phyloP scores from a whole-genome alignment of 2,329 filamentous ascomycete species.

The Cladosporium sp. region DNA sequence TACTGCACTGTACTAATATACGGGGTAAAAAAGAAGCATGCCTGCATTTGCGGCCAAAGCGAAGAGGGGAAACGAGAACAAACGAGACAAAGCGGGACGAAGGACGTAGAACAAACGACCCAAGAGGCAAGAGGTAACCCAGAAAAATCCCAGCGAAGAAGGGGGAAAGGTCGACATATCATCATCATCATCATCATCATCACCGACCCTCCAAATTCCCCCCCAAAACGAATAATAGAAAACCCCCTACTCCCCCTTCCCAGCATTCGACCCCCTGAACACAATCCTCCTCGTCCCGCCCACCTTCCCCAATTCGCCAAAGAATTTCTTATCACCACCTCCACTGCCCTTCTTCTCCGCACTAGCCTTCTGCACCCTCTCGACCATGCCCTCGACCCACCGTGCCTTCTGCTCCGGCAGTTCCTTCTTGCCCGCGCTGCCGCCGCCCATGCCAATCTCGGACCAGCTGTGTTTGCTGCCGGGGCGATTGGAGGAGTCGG shows the following conservation, averaged over 20 bases:
- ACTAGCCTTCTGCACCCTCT: constrained; percentile 69
- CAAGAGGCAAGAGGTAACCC: no score
- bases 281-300: constrained; percentile 71
- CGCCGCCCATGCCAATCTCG: background rate
- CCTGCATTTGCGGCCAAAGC: no score
- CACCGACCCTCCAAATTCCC: no score
- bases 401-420: constrained; percentile 66
- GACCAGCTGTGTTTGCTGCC: constrained; percentile 23
- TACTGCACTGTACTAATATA: no score
- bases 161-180: no score
- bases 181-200: no score
- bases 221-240: no score
- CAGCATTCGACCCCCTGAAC: constrained; percentile 36
- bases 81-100: no score
- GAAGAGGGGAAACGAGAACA: no score
- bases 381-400: constrained; percentile 81
- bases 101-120: no score
- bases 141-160: no score
- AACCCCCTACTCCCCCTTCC: background rate
- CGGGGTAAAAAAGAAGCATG: no score
- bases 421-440: constrained; percentile 41
- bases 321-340: constrained; percentile 37
- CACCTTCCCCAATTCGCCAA: constrained; percentile 68
- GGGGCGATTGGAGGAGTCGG: constrained; percentile 16
- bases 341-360: constrained; percentile 32